phyloP scores from a whole-genome alignment of 176 grass and related monocot genomes.

The Areca catechu region DNA sequence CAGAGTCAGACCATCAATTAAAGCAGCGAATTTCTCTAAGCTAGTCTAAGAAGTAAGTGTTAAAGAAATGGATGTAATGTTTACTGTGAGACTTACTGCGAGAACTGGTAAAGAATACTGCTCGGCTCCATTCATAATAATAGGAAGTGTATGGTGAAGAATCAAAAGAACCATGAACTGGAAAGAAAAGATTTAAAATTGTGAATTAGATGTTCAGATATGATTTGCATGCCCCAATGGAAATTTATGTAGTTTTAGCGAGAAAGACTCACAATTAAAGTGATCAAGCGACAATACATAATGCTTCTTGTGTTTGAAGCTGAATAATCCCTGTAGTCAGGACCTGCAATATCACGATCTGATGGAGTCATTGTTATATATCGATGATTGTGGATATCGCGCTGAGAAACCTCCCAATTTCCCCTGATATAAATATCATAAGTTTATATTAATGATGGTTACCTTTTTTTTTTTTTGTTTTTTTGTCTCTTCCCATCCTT shows the following conservation, averaged over 20 bases:
- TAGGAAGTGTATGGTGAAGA: slow-evolving; percentile 39
- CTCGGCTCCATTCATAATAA: slow-evolving; percentile 20
- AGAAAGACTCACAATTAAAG: slow-evolving; percentile 34
- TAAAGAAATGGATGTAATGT: not conserved
- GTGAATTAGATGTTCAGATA: too few relatives aligned
- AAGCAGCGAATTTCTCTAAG: not conserved
- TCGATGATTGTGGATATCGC: slow-evolving; percentile 7
- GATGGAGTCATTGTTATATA: slow-evolving; percentile 26
- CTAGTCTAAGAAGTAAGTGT: not conserved
- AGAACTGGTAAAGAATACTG: slow-evolving; percentile 32
- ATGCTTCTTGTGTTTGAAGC: slow-evolving; percentile 16
- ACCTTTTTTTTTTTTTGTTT: not conserved
- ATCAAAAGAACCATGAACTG: slow-evolving; percentile 56
- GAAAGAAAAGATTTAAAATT: not conserved
- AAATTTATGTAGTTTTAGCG: too few relatives aligned
- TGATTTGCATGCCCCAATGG: too few relatives aligned
- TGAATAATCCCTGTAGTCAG: slow-evolving; percentile 24
- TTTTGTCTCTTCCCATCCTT: too few relatives aligned
- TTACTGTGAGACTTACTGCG: slow-evolving; percentile 30
- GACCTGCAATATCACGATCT: slow-evolving; percentile 10
- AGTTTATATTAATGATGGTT: not conserved
- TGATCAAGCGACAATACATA: slow-evolving; percentile 46
- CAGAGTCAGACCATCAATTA: not conserved
- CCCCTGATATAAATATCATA: slow-evolving; percentile 13
- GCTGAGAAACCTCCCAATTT: slow-evolving; percentile 25